phyloP scores from a whole-genome alignment of 1,139 yeast species.

The Saccharomycopsis crataegensis region DNA sequence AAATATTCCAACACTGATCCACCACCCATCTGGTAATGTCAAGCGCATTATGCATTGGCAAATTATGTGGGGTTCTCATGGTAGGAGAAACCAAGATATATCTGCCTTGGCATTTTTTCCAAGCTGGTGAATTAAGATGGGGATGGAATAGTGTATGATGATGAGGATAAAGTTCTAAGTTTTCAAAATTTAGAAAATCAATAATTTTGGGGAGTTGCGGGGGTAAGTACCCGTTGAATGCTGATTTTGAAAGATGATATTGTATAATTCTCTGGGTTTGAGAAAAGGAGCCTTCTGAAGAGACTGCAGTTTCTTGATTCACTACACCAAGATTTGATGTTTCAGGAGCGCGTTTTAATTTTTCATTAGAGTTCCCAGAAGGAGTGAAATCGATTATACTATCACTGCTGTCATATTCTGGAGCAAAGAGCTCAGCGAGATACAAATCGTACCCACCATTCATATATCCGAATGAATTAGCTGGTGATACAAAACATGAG shows the following conservation, averaged over 20 bases:
- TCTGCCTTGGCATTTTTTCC: slow-evolving; percentile 25
- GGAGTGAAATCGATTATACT: no score
- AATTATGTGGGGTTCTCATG: slow-evolving; percentile 36
- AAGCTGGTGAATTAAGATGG: slow-evolving; percentile 22
- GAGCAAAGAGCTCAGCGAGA: slow-evolving; percentile 31
- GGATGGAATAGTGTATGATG: not conserved
- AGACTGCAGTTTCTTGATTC: no score
- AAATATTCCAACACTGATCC: slow-evolving; percentile 40
- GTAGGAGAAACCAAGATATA: slow-evolving; percentile 42
- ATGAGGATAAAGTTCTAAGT: no score
- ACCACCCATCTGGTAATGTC: slow-evolving; percentile 31
- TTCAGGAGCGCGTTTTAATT: no score
- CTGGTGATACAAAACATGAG: slow-evolving; percentile 41
- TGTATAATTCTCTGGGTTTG: slow-evolving; percentile 18
- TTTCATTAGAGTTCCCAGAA: no score
- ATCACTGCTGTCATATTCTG: slow-evolving; percentile 14
- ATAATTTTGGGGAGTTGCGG: slow-evolving; percentile 28
- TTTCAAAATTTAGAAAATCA: slow-evolving; percentile 21
- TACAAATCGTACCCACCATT: slow-evolving; percentile 48
- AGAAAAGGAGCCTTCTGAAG: not conserved
- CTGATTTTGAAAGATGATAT: not conserved
- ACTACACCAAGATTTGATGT: no score
- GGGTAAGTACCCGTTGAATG: slow-evolving; percentile 30
- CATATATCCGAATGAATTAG: slow-evolving; percentile 43
- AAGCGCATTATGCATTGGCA: slow-evolving; percentile 21